Conservation (phyloP, 2,329 filamentous ascomycete species). For the Colletotrichum magnum region DNA sequence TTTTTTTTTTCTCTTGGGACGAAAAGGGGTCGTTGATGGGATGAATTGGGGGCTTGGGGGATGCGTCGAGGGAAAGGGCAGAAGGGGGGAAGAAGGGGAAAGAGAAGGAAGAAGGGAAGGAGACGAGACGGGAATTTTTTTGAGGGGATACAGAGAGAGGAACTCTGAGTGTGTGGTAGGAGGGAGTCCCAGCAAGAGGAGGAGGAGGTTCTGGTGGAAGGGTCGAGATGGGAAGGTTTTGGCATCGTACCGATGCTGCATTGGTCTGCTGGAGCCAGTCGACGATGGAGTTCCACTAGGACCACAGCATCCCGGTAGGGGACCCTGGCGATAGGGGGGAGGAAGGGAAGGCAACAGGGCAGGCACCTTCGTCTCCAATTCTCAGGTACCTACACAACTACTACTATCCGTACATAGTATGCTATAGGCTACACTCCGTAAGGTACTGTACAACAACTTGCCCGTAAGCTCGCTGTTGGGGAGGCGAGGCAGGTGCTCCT, state of each 20-base stretch:
- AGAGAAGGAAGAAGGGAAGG: conserved; percentile 27
- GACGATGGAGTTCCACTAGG: conserved; percentile 37
- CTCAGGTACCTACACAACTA: no score
- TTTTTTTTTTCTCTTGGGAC: conserved; percentile 18
- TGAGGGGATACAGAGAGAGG: conserved; percentile 39
- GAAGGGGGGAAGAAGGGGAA: conserved; percentile 19
- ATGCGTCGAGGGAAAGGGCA: conserved; percentile 34
- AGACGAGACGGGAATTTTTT: conserved; percentile 31
- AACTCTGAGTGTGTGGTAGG: conserved; percentile 31
- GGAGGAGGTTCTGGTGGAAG: conserved; percentile 20
- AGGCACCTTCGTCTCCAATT: no score
- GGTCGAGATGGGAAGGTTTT: conserved; percentile 42
- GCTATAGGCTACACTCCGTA: no score
- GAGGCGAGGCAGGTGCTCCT: conserved; percentile 11
- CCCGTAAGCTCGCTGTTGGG: not conserved
- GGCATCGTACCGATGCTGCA: conserved; percentile 40
- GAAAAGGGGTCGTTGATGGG: conserved; percentile 28
- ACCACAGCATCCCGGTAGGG: conserved; percentile 8
- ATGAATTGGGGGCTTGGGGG: conserved; percentile 15
- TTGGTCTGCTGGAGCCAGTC: conserved; percentile 37
- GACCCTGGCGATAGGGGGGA: conserved; percentile 1
- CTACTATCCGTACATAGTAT: no score
- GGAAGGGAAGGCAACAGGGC: no score
- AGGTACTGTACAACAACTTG: not conserved
- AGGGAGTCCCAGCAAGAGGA: conserved; percentile 23